These are phyloP conservation scores for Dothideomycetes sp. DNA, from an alignment of 2,329 filamentous ascomycete genomes.

Conservation along the genomic window DNA sequence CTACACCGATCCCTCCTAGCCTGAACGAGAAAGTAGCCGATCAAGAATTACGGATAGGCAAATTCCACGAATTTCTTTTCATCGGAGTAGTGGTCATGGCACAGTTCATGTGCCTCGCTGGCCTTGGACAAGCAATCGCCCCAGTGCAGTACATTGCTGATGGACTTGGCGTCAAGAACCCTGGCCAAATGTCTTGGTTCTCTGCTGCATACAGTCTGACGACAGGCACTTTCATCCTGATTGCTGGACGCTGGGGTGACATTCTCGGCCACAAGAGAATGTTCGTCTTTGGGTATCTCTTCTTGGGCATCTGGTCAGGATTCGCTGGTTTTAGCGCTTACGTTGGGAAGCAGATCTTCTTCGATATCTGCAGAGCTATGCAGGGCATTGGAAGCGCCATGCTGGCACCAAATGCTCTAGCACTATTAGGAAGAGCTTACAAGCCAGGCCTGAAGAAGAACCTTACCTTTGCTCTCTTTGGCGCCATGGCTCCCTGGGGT, in stretches of 20 bases:
- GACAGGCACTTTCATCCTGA: conserved; percentile 34
- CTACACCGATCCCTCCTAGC: conserved; percentile 4
- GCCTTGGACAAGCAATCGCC: conserved; percentile 21
- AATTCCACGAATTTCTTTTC: conserved; percentile 15
- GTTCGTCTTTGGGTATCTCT: conserved; percentile 28
- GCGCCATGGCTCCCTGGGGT: conserved; percentile 24
- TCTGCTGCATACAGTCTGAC: conserved; percentile 32
- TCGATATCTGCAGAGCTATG: conserved; percentile 27
- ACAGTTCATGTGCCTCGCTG: conserved; percentile 18
- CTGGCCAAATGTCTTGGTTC: conserved; percentile 33
- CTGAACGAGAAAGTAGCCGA: not conserved
- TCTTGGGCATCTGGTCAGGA: conserved; percentile 29
- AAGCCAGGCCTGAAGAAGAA: conserved; percentile 25
- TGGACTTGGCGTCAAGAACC: conserved; percentile 28
- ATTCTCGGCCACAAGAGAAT: conserved; percentile 32
- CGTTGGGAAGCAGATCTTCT: conserved; percentile 20
- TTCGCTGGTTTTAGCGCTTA: conserved; percentile 29
- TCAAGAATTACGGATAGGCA: conserved; percentile 11
- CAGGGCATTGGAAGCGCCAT: conserved; percentile 29
- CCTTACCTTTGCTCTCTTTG: conserved; percentile 27
- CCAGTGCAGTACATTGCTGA: conserved; percentile 35
- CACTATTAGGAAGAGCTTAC: conserved; percentile 24
- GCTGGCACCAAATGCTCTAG: conserved; percentile 26
- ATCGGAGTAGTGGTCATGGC: conserved; percentile 16
- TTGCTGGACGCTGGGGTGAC: conserved; percentile 33